A percentile compares a stretch with the other conserved stretches of the same genome.
Conservation (phyloP, 257 asterid species). For the Orobanche coerulescens region DNA sequence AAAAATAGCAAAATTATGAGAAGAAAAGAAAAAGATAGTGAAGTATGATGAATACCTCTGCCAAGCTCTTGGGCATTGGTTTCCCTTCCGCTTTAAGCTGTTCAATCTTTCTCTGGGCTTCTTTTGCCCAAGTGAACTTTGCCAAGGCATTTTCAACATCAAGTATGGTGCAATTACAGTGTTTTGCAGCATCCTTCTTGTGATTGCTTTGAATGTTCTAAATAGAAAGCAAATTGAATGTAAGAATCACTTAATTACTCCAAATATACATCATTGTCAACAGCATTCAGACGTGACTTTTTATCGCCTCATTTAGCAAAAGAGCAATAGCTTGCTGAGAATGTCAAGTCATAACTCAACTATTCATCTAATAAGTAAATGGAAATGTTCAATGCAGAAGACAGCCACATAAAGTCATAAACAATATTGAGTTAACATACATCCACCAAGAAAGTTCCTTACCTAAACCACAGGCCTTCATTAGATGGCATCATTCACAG, state of each 20-base stretch:
- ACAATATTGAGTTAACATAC: background rate
- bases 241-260: background rate
- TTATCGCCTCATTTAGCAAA: background rate
- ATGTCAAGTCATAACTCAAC: background rate
- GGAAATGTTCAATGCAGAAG: background rate
- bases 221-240: slow-evolving; percentile 2
- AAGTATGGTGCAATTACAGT: no score
- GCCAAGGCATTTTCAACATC: no score
- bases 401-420: background rate
- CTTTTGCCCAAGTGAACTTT: no score
- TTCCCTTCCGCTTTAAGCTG: no score
- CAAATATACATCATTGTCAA: background rate
- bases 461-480: background rate
- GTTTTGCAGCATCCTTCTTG: slow-evolving; percentile 64
- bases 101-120: no score
- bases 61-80: slow-evolving; percentile 76
- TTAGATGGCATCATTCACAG: background rate
- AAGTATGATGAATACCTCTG: slow-evolving; percentile 46
- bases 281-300: slow-evolving; percentile 10
- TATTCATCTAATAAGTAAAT: background rate
- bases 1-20: no score
- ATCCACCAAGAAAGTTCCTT: background rate
- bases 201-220: slow-evolving; percentile 53
- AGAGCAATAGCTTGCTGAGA: background rate
- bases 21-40: background rate